Percentiles rank a stretch among this genome's conserved stretches.
Evolutionary conservation across 2,329 filamentous ascomycete genomes (phyloP).

Genomic region (Dichotomopilus funicola): DNA sequence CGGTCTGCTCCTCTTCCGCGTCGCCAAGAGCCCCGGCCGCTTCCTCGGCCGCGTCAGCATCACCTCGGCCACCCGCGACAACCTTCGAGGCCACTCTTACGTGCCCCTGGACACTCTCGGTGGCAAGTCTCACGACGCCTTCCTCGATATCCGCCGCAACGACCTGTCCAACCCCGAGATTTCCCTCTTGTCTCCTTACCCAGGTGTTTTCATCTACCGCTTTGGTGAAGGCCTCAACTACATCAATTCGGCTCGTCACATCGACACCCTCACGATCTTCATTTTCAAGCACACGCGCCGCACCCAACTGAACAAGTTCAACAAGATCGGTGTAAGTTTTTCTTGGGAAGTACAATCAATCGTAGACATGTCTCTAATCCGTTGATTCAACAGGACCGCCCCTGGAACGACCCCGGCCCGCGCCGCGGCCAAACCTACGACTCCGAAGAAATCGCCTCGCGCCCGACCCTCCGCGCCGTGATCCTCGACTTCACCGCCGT

Average conservation of each 20-base stretch:
- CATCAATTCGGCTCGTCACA: slow-evolving; percentile 43
- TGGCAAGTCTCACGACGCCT: slow-evolving; percentile 30
- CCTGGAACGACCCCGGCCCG: slow-evolving; percentile 50
- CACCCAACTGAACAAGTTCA: slow-evolving; percentile 33
- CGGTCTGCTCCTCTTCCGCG: slow-evolving; percentile 38
- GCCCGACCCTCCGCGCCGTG: slow-evolving; percentile 46
- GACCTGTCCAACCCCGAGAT: slow-evolving; percentile 42
- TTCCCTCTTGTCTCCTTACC: slow-evolving; percentile 37
- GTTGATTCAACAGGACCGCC: slow-evolving; percentile 32
- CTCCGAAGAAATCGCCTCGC: slow-evolving; percentile 28
- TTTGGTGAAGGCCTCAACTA: slow-evolving; percentile 48
- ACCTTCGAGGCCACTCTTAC: slow-evolving; percentile 8
- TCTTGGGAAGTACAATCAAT: not conserved
- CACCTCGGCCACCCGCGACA: slow-evolving; percentile 16
- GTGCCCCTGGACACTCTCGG: slow-evolving; percentile 4
- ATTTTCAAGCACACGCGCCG: slow-evolving; percentile 37
- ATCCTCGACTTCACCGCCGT: slow-evolving; percentile 53
- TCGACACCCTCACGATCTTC: slow-evolving; percentile 36
- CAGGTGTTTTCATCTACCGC: slow-evolving; percentile 47
- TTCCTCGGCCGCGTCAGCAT: slow-evolving; percentile 38
- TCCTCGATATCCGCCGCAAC: slow-evolving; percentile 35
- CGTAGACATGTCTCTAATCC: too few species aligned
- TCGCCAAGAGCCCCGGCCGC: slow-evolving; percentile 40
- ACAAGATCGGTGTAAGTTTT: slow-evolving; percentile 26
- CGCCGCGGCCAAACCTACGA: slow-evolving; percentile 29